Conservation (phyloP, 257 asterid species). For the Primulina tabacum region DNA sequence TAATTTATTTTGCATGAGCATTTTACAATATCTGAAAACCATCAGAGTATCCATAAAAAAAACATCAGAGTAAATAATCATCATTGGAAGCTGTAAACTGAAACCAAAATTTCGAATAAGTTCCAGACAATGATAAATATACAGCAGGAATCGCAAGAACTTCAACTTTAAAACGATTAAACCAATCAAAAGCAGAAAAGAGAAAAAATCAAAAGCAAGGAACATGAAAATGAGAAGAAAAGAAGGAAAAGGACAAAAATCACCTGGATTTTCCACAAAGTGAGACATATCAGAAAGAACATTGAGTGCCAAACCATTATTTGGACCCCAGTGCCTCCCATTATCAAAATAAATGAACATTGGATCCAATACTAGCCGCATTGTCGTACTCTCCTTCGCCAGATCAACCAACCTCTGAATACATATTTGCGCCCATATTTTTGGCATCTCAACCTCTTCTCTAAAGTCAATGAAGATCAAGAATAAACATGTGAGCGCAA, state of each 20-base stretch:
- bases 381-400: slow-evolving; percentile 79
- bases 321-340: slow-evolving; percentile 70
- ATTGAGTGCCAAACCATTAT: slow-evolving; percentile 63
- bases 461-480: slow-evolving; percentile 39
- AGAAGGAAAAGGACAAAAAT: slow-evolving; percentile 15
- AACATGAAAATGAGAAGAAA: slow-evolving; percentile 2
- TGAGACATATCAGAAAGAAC: slow-evolving; percentile 82
- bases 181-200: slow-evolving; percentile 1
- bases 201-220: slow-evolving; percentile 6
- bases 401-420: slow-evolving; percentile 88
- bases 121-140: not conserved
- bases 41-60: not conserved
- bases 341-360: slow-evolving; percentile 79
- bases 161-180: not conserved
- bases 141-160: not conserved
- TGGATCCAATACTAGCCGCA: slow-evolving; percentile 88
- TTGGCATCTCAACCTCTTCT: slow-evolving; percentile 82
- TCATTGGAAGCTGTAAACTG: not conserved
- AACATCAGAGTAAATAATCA: not conserved
- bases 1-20: not conserved
- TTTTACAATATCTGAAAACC: not conserved
- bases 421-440: slow-evolving; percentile 91
- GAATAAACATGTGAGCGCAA: slow-evolving; percentile 9
- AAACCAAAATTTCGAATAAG: not conserved
- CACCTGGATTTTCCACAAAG: slow-evolving; percentile 78